These are phyloP conservation scores for Nitzschia inconspicua DNA, from an alignment of 108 stramenopile genomes.

Conservation along the genomic window DNA sequence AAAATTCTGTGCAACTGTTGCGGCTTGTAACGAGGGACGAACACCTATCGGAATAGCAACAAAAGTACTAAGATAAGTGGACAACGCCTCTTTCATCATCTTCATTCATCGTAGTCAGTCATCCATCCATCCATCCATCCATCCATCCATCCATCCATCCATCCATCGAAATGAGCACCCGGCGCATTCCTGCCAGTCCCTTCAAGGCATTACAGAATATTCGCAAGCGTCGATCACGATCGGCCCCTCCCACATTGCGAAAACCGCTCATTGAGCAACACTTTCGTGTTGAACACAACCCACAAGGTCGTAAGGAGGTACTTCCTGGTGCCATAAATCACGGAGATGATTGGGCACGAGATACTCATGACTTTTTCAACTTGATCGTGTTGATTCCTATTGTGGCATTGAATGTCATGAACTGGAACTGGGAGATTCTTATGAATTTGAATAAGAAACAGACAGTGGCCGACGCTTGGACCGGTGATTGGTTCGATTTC, in stretches of 20 bases:
- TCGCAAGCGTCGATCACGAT: constrained; percentile 14
- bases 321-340: constrained; percentile 72
- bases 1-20: no score
- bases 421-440: constrained; percentile 83
- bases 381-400: constrained; percentile 77
- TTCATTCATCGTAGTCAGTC: no score
- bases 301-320: constrained; percentile 22
- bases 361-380: constrained; percentile 87
- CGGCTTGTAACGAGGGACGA: no score
- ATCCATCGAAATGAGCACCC: no score
- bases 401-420: constrained; percentile 74
- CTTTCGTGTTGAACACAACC: constrained; percentile 56
- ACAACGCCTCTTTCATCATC: no score
- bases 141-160: no score
- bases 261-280: constrained; percentile 56
- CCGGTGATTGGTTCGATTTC: constrained; percentile 70
- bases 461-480: constrained; percentile 63
- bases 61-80: no score
- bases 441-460: constrained; percentile 36
- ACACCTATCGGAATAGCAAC: no score
- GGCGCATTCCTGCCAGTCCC: no score
- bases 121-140: no score
- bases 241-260: constrained; percentile 30
- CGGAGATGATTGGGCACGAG: constrained; percentile 68
- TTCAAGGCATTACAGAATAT: not conserved